phyloP scores from a whole-genome alignment of 2,329 filamentous ascomycete genomes.

The Botryotinia calthae region DNA sequence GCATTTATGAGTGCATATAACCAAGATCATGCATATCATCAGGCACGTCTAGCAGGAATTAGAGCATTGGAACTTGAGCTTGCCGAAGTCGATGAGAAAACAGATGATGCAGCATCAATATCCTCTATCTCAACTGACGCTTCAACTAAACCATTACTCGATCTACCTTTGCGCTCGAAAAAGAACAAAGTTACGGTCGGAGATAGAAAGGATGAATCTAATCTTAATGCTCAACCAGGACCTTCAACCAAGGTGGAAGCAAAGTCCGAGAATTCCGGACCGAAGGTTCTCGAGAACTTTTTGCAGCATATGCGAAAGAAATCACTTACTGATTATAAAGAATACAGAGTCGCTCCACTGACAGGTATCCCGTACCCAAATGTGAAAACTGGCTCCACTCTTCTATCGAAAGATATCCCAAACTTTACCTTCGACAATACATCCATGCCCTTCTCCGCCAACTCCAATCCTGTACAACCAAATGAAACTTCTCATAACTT shows the following conservation, averaged over 20 bases:
- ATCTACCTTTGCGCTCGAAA: not conserved
- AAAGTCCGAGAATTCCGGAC: not conserved
- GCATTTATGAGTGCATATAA: constrained; percentile 19
- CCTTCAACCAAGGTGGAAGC: not conserved
- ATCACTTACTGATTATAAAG: not conserved
- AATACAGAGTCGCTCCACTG: not conserved
- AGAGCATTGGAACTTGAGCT: constrained; percentile 4
- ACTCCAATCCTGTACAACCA: not conserved
- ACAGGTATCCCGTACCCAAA: too few relatives aligned
- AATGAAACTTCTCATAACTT: constrained; percentile 19
- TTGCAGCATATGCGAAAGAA: not conserved
- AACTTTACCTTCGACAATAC: not conserved
- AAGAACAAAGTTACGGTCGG: not conserved
- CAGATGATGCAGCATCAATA: not conserved
- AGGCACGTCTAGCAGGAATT: not conserved
- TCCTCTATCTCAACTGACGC: not conserved
- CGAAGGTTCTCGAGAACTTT: not conserved
- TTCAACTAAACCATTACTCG: not conserved
- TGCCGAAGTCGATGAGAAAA: not conserved
- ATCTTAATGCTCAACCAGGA: not conserved
- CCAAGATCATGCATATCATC: constrained; percentile 13
- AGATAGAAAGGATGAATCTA: not conserved
- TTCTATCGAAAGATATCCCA: not conserved
- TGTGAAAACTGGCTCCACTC: not conserved
- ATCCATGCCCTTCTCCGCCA: not conserved